phyloP scores from a whole-genome alignment of 2,329 filamentous ascomycete genomes.

The Beauveria sp. region DNA sequence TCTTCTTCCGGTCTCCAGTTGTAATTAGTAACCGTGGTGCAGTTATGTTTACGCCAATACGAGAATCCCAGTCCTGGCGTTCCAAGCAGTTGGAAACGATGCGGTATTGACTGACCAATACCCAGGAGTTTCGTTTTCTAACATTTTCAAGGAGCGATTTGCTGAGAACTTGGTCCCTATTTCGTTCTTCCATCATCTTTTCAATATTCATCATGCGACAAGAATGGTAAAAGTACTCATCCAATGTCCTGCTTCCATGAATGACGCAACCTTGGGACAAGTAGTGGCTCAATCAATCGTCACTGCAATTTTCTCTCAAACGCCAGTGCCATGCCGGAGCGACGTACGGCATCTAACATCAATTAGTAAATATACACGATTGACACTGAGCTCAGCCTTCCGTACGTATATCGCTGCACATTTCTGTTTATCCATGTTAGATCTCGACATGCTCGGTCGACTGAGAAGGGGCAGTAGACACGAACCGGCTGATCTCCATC shows the following conservation, averaged over 20 bases:
- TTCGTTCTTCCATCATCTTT: not conserved
- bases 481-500: no score
- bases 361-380: no score
- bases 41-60: not conserved
- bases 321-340: not conserved
- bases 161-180: not conserved
- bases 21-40: not conserved
- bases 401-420: no score
- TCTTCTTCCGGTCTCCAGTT: not conserved
- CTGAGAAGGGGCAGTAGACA: no score
- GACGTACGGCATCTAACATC: no score
- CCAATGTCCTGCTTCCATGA: not conserved
- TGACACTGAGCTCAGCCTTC: no score
- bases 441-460: no score
- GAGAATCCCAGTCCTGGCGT: not conserved
- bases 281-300: not conserved
- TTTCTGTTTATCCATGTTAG: no score
- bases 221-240: not conserved
- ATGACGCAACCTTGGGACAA: not conserved
- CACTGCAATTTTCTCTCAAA: not conserved
- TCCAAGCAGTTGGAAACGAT: not conserved
- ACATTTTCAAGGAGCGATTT: not conserved
- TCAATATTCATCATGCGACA: not conserved
- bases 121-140: not conserved
- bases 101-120: not conserved